Conservation (phyloP, 2,329 filamentous ascomycete genomes). For the Fusarium nematophilum region DNA sequence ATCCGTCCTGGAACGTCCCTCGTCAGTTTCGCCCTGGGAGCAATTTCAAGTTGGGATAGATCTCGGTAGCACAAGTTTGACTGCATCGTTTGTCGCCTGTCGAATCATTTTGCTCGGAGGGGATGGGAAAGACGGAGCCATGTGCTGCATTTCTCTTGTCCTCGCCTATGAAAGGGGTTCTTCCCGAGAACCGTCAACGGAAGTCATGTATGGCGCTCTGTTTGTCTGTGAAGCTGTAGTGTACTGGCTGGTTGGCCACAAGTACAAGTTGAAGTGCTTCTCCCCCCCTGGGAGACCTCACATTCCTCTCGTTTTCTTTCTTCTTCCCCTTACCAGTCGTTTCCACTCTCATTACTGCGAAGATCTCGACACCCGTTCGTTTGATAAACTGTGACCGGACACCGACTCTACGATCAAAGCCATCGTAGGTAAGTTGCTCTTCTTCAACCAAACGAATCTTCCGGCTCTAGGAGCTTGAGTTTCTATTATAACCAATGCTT, state of each 20-base stretch:
- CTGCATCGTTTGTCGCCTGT: conserved; percentile 25
- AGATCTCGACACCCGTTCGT: conserved; percentile 3
- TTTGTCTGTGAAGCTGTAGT: conserved; percentile 21
- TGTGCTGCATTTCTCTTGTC: conserved; percentile 13
- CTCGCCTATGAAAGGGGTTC: conserved; percentile 16
- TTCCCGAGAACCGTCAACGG: conserved; percentile 7
- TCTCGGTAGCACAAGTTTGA: conserved; percentile 36
- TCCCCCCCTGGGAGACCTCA: conserved; percentile 3
- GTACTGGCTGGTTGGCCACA: conserved; percentile 15
- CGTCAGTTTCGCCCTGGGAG: conserved; percentile 24
- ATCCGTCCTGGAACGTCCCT: conserved; percentile 29
- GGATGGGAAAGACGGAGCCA: conserved; percentile 11
- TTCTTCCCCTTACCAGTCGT: neutral
- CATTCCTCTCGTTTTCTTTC: neutral
- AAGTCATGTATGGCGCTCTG: conserved; percentile 14
- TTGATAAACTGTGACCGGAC: conserved; percentile 5
- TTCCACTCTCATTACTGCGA: neutral
- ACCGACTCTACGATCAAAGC: neutral
- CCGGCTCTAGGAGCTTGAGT: too few relatives aligned
- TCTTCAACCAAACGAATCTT: neutral
- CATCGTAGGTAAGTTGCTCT: conserved; percentile 15
- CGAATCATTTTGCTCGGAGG: conserved; percentile 28
- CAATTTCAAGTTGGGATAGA: conserved; percentile 25
- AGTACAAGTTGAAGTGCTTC: conserved; percentile 34
- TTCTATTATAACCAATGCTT: neutral